Evolutionary conservation across 176 grass and related monocot species (phyloP), one percentile per base, ranked within the genome.

Genomic region (Calamus simplicifolius): DNA sequence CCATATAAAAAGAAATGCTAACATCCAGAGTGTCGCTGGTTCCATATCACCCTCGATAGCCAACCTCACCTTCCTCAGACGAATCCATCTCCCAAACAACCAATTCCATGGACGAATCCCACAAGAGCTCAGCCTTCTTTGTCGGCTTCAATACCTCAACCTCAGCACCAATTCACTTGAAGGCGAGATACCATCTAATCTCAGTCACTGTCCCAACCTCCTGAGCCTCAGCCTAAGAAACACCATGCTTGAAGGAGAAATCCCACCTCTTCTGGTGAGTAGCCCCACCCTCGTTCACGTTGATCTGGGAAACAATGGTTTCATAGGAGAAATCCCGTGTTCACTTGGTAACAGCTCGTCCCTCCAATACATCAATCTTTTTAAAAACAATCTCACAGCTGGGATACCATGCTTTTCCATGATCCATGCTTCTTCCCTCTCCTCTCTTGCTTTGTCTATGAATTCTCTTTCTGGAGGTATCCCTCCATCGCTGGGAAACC

Each of bases 391-490:
- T 5, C 65, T 85, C 18, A 68, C 59, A 6, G 82, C 77, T 49
- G 25, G 53, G 2, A 76, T 85, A 52, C 77, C 82, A 54, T 61
- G 67, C 4, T 31, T 72, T 8, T 19, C 17, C 58, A 58, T 18
- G 54, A 68, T 25, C 31, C 4, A 6, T 5, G 30, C 67, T 28
- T 35, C 67, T 51, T 18, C 64, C 16, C 62, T 80, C 23, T 25
- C 5, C 61, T 31, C 53, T 49, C 71, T 85, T 58, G 29, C 1
- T 67, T 23, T 85, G 16, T 54, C 56, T 0, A 3, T 29, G 16
- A 85, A 85, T 5, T 66, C 35, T 12, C 76, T 85, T 5, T 67
- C 76, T 5, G 77, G 82, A 31, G 50, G 43, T 3, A 80, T 85
- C 54, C 82, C 82, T 0, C 18, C 71, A 16, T 64, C 82, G 8